A percentile compares a stretch with the other conserved stretches of the same genome.
These are phyloP conservation scores for Acer campestre DNA, from an alignment of 345 rosid genomes.

Conservation along the genomic window DNA sequence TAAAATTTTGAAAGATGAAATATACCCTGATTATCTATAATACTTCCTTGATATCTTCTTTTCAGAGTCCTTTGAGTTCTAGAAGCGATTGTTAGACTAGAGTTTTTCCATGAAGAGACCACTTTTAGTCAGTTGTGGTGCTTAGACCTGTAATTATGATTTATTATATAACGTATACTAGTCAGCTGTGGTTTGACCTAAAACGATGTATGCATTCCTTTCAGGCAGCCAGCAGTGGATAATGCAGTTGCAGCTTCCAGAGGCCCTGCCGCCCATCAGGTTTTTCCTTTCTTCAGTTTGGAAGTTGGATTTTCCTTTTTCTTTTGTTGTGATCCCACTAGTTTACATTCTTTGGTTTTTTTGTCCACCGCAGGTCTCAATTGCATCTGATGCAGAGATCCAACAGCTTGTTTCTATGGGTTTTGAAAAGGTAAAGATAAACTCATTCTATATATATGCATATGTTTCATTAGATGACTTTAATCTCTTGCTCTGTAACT, in stretches of 20 bases:
- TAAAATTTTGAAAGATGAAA: background rate
- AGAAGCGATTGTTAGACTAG: background rate
- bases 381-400: slow-evolving; percentile 66
- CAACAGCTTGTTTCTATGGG: slow-evolving; percentile 92
- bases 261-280: slow-evolving; percentile 48
- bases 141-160: background rate
- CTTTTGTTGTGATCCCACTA: slow-evolving; percentile 2
- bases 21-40: too few relatives aligned
- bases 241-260: slow-evolving; percentile 36
- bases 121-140: background rate
- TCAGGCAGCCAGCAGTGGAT: slow-evolving; percentile 36
- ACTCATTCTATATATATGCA: background rate
- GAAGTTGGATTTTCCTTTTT: background rate
- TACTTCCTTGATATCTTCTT: background rate
- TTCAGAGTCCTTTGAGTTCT: background rate
- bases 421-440: slow-evolving; percentile 69
- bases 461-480: background rate
- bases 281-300: slow-evolving; percentile 24
- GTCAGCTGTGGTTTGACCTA: background rate
- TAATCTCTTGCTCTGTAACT: background rate
- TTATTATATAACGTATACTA: background rate
- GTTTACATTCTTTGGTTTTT: slow-evolving; percentile 7
- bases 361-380: slow-evolving; percentile 40
- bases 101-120: background rate
- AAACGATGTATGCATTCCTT: background rate